These are phyloP conservation scores for Scheffersomyces titani DNA, from an alignment of 1,139 yeast genomes.

Conservation along the genomic window DNA sequence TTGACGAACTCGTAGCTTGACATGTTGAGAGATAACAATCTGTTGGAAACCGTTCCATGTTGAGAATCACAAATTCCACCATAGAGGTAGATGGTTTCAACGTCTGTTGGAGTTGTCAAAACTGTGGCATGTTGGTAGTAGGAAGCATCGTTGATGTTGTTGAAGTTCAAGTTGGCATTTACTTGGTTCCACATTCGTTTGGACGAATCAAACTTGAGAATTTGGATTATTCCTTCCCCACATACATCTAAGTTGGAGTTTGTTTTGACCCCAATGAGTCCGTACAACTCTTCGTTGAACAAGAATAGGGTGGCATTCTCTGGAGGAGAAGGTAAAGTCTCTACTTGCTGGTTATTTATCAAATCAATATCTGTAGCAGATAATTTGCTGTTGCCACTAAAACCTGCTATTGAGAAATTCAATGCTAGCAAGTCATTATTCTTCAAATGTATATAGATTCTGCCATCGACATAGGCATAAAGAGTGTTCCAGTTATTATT, in stretches of 20 bases:
- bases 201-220: constrained; percentile 23
- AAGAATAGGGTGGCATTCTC: constrained; percentile 33
- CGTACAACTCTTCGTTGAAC: constrained; percentile 32
- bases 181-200: constrained; percentile 25
- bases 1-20: constrained; percentile 25
- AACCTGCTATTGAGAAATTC: constrained; percentile 38
- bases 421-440: constrained; percentile 38
- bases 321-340: constrained; percentile 33
- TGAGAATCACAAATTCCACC: constrained; percentile 41
- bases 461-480: constrained; percentile 37
- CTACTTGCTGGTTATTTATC: constrained; percentile 21
- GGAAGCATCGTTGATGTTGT: constrained; percentile 28
- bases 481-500: constrained; percentile 32
- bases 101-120: constrained; percentile 33
- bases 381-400: constrained; percentile 8
- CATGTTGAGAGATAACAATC: constrained; percentile 37
- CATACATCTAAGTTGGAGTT: constrained; percentile 21
- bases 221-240: constrained; percentile 28
- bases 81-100: constrained; percentile 42
- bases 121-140: constrained; percentile 36
- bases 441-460: constrained; percentile 35
- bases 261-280: constrained; percentile 18
- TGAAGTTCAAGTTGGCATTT: constrained; percentile 16
- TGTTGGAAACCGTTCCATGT: constrained; percentile 26
- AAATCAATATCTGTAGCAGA: constrained; percentile 13